Base-by-base conservation (phyloP, 208 protist species). In the Acanthamoeba triangularis region DNA sequence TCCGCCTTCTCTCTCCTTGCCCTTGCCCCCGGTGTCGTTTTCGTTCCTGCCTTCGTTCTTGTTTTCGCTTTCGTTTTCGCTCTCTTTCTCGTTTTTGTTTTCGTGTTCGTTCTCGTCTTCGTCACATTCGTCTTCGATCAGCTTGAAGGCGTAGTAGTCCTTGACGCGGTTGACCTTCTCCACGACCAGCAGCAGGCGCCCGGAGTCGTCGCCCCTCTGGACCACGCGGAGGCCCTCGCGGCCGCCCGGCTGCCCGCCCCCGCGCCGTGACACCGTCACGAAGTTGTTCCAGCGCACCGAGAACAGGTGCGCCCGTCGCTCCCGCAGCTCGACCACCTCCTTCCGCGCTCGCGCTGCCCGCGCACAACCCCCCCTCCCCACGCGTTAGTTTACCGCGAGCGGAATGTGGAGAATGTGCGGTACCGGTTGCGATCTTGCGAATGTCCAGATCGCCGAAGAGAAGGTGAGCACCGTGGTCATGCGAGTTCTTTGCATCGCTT, bases 241-340 rank as follows among this genome's bases (percentile, higher is more conserved):
- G 23, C n/a, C n/a, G 30, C n/a, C 65, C 25, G 65, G 11, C 10
- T 5, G 13, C 49, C 13, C 49, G 49, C 49, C 49, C n/a, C 10
- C 52, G 52, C 52, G 2, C 16, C 52, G 52, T 3, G n/a, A 10
- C 65, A 37, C 65, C 4, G n/a, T 37, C 10, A 72, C 65, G 11
- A 72, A 72, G n/a, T 23, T 72, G 65, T 30, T 37, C n/a, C 65
- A 37, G n/a, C n/a, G n/a, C n/a, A 72, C 65, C n/a, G 65, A 30
- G 30, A 72, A 72, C 65, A 72, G 30, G 65, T 72, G 30, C n/a
- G 30, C 65, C n/a, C 65, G 2, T n/a, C 65, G 65, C 65, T 72
- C 65, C 1, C 65, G 65, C 65, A 72, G 65, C 65, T 72, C 65
- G 65, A 72, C n/a, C 65, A 72, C 65, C 30, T 72, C 65, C n/a